A percentile compares a stretch with the other conserved stretches of the same genome.
Conservation (phyloP, 768 basidiomycete genomes). For the Boletus rufocinnamomeus region DNA sequence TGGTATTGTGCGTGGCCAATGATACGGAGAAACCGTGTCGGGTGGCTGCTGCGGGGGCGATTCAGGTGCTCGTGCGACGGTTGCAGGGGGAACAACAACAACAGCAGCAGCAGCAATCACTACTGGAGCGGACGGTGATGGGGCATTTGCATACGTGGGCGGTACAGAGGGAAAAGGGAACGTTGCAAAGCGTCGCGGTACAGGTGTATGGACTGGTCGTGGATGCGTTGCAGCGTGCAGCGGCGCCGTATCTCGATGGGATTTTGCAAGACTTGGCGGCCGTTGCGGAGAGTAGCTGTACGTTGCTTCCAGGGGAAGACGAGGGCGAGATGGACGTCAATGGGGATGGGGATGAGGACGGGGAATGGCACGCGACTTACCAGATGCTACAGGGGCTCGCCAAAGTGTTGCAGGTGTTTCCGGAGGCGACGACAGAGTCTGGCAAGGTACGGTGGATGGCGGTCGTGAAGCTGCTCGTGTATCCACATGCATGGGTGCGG, state of each 20-base stretch:
- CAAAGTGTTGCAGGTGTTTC: slow-evolving; percentile 62
- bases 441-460: slow-evolving; percentile 61
- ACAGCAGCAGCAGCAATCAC: slow-evolving; percentile 49
- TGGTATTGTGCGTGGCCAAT: slow-evolving; percentile 93
- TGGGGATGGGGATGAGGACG: slow-evolving; percentile 45
- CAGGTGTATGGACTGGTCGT: slow-evolving; percentile 84
- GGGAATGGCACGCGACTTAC: slow-evolving; percentile 84
- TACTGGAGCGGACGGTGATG: slow-evolving; percentile 56
- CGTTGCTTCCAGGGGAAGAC: not conserved
- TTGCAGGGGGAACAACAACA: slow-evolving; percentile 63
- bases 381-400: slow-evolving; percentile 68
- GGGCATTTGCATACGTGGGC: slow-evolving; percentile 83
- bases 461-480: slow-evolving; percentile 69
- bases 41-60: slow-evolving; percentile 81
- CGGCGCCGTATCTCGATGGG: slow-evolving; percentile 43
- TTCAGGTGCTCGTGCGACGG: slow-evolving; percentile 73
- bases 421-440: slow-evolving; percentile 47
- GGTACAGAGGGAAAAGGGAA: slow-evolving; percentile 54
- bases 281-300: slow-evolving; percentile 17
- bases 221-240: slow-evolving; percentile 59
- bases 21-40: slow-evolving; percentile 90
- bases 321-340: slow-evolving; percentile 51
- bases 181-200: slow-evolving; percentile 70
- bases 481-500: slow-evolving; percentile 95
- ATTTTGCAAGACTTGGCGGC: slow-evolving; percentile 60